Evolutionary conservation across 2,329 filamentous ascomycete genomes (phyloP), one percentile per base, ranked within the genome.

Genomic region (Arthroderma sp.): DNA sequence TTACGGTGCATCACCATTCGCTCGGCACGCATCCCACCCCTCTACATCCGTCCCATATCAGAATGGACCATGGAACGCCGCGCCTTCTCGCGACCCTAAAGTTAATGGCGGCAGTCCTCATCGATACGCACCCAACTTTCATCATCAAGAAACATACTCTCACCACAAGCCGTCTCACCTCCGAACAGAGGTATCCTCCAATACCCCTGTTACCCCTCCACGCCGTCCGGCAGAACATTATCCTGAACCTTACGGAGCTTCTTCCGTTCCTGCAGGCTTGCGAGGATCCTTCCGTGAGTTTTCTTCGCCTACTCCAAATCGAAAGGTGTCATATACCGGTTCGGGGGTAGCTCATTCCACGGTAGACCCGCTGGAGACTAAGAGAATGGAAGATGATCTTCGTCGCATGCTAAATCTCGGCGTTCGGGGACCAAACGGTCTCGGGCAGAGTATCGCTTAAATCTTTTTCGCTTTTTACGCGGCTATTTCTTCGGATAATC

Each of bases 351-450:
- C 46, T 54, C 43, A 54, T 56, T 22, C 56, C 52, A 55, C 3
- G 45, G 40, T 52, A 6, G 55, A 56, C 37, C 52, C 58, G 28
- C 39, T 58, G 28, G 66, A 67, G 47, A 65, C 64, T 4, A 65
- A 65, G 51, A 59, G 64, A 43, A 66, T 71, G 53, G 68, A 71
- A 51, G 67, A 70, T 54, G 66, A 71, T 55, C 53, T 71, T 43
- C 63, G 67, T 29, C 60, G 66, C 29, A 67, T 71, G 30, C 50
- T 71, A 55, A 71, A 71, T 46, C 56, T 71, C 44, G 61, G 65
- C 53, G 55, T 56, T 34, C 53, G 62, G 41, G 50, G 55, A 33
- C 47, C 56, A 3, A 57, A 50, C 43, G 55, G 56, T 22, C 54
- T 63, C 22, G 61, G 61, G 38, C 64, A 61, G 46, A 60, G 57